These are phyloP conservation scores for Aspergillus indologenus DNA, from an alignment of 495 filamentous ascomycete genomes.

Conservation along the genomic window DNA sequence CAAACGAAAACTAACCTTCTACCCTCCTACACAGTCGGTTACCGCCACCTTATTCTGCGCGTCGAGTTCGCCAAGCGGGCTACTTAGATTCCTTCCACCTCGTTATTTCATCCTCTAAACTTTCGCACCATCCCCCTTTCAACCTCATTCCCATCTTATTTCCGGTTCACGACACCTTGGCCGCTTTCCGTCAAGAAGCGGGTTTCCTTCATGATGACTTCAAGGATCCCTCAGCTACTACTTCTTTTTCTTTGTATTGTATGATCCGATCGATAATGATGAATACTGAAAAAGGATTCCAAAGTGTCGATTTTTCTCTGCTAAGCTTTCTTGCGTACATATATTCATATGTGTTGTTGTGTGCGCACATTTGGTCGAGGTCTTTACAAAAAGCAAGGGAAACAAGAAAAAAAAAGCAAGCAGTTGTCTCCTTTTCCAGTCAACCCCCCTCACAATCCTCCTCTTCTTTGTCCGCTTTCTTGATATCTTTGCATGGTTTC, in stretches of 20 bases:
- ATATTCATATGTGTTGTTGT: neutral
- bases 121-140: slow-evolving; percentile 26
- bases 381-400: slow-evolving; percentile 32
- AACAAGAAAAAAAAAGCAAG: neutral
- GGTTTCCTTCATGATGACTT: slow-evolving; percentile 30
- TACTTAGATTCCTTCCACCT: slow-evolving; percentile 38
- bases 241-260: slow-evolving; percentile 40
- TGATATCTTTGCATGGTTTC: too few species aligned
- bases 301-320: slow-evolving; percentile 41
- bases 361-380: slow-evolving; percentile 20
- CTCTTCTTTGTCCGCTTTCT: too few species aligned
- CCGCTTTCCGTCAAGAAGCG: slow-evolving; percentile 39
- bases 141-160: slow-evolving; percentile 22
- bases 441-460: too few species aligned
- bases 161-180: slow-evolving; percentile 20
- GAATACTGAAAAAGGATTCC: slow-evolving; percentile 36
- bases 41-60: slow-evolving; percentile 83
- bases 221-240: slow-evolving; percentile 19
- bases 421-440: neutral
- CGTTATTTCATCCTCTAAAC: slow-evolving; percentile 21
- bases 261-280: slow-evolving; percentile 47
- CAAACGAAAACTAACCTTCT: slow-evolving; percentile 1
- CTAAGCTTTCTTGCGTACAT: slow-evolving; percentile 11
- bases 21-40: slow-evolving; percentile 56
- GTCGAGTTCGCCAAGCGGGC: slow-evolving; percentile 91